These are phyloP conservation scores for Stemphylium lycopersici DNA, from an alignment of 2,329 filamentous ascomycete genomes.

Conservation along the genomic window DNA sequence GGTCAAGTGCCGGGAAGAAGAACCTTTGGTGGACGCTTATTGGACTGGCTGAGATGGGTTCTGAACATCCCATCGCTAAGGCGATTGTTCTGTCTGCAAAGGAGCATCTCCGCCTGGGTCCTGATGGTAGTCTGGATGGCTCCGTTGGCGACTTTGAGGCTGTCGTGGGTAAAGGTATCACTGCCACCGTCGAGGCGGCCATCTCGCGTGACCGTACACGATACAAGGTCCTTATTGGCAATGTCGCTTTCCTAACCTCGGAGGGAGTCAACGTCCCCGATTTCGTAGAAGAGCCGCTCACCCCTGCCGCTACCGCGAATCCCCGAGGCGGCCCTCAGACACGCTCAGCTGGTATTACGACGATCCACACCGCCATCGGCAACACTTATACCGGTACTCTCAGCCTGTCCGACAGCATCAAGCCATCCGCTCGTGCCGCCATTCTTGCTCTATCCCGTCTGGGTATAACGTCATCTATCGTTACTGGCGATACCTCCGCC, in stretches of 20 bases:
- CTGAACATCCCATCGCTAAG: conserved; percentile 93
- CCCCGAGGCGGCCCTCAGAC: conserved; percentile 48
- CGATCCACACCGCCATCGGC: conserved; percentile 90
- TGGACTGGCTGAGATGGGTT: conserved; percentile 92
- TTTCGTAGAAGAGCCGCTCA: conserved; percentile 59
- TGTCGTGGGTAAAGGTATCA: conserved; percentile 82
- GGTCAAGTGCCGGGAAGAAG: conserved; percentile 72
- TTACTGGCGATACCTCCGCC: conserved; percentile 88
- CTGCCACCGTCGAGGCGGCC: conserved; percentile 79
- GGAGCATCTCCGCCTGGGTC: conserved; percentile 72
- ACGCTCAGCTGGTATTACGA: conserved; percentile 73
- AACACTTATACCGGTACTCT: conserved; percentile 80
- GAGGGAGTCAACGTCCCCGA: conserved; percentile 70
- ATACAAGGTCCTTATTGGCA: conserved; percentile 84
- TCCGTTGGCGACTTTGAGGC: conserved; percentile 85
- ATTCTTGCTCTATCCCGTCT: conserved; percentile 83
- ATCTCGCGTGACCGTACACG: conserved; percentile 69
- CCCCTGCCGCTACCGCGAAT: conserved; percentile 34
- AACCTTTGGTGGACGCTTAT: conserved; percentile 95
- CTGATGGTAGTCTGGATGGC: conserved; percentile 79
- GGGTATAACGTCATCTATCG: conserved; percentile 85
- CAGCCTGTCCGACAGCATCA: conserved; percentile 87
- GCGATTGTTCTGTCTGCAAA: conserved; percentile 81
- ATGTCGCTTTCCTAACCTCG: conserved; percentile 75
- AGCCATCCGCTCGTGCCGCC: conserved; percentile 80